These are phyloP conservation scores for Diplodia seriata DNA, from an alignment of 2,329 filamentous ascomycete species.

Conservation along the genomic window DNA sequence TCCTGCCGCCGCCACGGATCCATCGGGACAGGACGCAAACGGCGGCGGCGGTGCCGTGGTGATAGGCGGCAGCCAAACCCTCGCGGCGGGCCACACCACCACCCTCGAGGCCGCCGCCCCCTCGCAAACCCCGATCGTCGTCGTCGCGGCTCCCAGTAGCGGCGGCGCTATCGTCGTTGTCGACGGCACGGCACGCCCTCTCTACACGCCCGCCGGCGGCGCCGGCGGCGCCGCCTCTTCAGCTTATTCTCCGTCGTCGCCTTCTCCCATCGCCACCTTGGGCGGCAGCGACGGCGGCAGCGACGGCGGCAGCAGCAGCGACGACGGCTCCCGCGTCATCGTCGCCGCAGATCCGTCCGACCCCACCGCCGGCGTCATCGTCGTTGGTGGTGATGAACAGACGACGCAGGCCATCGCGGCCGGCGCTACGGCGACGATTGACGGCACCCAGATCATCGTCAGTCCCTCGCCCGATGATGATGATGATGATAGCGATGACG, in stretches of 20 bases:
- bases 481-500: neutral
- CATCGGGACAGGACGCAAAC: no score
- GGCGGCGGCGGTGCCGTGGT: no score
- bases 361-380: neutral
- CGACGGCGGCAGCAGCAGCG: no score
- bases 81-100: neutral
- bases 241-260: neutral
- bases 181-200: neutral
- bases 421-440: neutral
- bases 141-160: no score
- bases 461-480: no score
- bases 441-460: neutral
- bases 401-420: no score
- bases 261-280: no score
- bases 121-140: no score
- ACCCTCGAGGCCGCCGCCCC: no score
- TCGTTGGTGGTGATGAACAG: neutral
- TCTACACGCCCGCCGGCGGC: neutral
- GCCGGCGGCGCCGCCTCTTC: neutral
- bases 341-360: neutral
- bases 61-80: neutral
- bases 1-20: neutral
- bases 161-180: no score
- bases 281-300: no score
- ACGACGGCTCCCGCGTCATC: neutral